Base-by-base conservation (phyloP, 768 basidiomycete genomes). In the Rhodotorula babjevae region DNA sequence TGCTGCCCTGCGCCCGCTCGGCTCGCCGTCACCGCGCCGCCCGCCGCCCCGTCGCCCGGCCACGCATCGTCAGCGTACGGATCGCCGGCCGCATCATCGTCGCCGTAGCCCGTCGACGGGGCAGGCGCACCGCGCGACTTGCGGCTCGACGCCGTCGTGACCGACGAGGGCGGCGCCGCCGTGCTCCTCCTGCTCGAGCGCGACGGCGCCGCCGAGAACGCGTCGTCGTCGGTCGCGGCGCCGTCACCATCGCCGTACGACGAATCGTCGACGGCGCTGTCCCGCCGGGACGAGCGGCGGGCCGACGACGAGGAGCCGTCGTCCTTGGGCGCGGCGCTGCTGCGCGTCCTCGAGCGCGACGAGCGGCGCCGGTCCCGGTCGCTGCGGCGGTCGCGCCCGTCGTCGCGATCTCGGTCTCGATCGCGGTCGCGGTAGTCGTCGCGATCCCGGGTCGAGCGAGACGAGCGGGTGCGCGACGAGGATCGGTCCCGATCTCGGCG, bases 371-470 rank as follows among this genome's bases (percentile, higher is more conserved):
- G 14, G 25, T 42, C 44, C 25, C 40, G 14, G 25, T 42, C 44
- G n/a, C 59, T 60, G 3, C 46, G n/a, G 10, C 46, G 2, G 15
- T 18, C 18, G n/a, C 21, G 10, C 42, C 44, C 27, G 9, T 27
- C 15, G 18, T 61, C 44, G n/a, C 44, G 42, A 19, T 61, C 60
- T 15, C 49, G 15, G 36, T 60, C 60, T 15, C 49, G 15, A 27
- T 60, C 65, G 57, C 49, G 36, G 57, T 58, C 58, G 15, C 53
- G 53, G 29, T 55, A 55, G 53, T 29, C 8, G 53, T 55, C 55
- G 29, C 56, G 56, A 19, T 61, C 65, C 19, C 65, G 46, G n/a
- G 16, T 36, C 42, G 65, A 55, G 10, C 65, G 55, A 31, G 27
- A 27, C 33, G 62, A 40, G 33, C 56, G 56, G 33, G 33, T 11